Conservation (phyloP, 108 stramenopile species). For the Bacterosira constricta region DNA sequence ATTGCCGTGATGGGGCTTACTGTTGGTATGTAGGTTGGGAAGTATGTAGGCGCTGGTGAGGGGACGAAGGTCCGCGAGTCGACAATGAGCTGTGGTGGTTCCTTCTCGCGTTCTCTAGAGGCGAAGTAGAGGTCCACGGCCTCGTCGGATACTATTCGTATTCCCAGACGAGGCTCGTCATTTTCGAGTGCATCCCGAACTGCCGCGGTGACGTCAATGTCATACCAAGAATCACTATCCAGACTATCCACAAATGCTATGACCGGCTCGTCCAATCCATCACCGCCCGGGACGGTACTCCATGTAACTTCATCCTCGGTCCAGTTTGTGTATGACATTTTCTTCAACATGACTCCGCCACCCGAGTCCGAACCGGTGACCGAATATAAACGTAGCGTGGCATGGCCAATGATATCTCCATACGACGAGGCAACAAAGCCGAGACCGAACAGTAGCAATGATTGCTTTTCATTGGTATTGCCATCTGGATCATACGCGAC, state of each 20-base stretch:
- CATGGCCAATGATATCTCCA: conserved; percentile 10
- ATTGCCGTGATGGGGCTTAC: conserved; percentile 4
- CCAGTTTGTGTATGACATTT: conserved; percentile 37
- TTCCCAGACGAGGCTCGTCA: conserved; percentile 20
- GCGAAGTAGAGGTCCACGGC: conserved; percentile 22
- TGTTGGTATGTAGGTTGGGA: conserved; percentile 15
- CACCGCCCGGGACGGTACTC: conserved; percentile 37
- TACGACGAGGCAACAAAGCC: conserved; percentile 20
- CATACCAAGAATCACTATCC: conserved; percentile 35
- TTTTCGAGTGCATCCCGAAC: conserved; percentile 37
- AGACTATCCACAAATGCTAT: conserved; percentile 33
- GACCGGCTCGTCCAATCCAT: conserved; percentile 33
- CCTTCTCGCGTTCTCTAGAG: conserved; percentile 34
- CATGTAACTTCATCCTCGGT: conserved; percentile 30
- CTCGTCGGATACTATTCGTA: conserved; percentile 32
- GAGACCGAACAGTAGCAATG: conserved; percentile 42
- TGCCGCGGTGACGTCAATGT: conserved; percentile 35
- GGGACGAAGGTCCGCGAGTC: conserved; percentile 29
- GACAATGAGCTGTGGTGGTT: conserved; percentile 32
- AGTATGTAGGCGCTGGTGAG: conserved; percentile 13
- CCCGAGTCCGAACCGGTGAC: conserved; percentile 21
- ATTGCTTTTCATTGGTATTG: conserved; percentile 24
- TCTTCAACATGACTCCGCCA: conserved; percentile 31
- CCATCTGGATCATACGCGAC: conserved; percentile 15
- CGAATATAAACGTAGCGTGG: conserved; percentile 32